A percentile compares a stretch with the other conserved stretches of the same genome.
These are phyloP conservation scores for Grigorovia humatica DNA, from an alignment of 805 yeast genomes.

Conservation along the genomic window DNA sequence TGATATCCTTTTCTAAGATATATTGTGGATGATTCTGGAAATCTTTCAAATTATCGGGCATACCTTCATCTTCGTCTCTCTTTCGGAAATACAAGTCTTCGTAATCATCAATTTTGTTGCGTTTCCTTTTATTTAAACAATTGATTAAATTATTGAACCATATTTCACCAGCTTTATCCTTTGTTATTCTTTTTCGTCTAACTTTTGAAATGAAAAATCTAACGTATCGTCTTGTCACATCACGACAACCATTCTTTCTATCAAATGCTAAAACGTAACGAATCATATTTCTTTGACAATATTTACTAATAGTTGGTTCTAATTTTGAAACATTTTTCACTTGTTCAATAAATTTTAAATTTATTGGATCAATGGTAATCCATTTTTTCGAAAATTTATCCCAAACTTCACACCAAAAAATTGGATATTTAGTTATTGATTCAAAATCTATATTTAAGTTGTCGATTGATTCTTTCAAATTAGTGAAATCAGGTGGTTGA, in stretches of 20 bases:
- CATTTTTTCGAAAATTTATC: slow-evolving; percentile 59
- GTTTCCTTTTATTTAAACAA: slow-evolving; percentile 19
- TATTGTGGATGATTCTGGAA: slow-evolving; percentile 81
- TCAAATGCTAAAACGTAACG: slow-evolving; percentile 76
- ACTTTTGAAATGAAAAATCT: slow-evolving; percentile 53
- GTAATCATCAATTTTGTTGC: slow-evolving; percentile 28
- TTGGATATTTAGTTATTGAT: slow-evolving; percentile 39
- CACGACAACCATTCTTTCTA: slow-evolving; percentile 51
- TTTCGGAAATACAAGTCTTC: slow-evolving; percentile 28
- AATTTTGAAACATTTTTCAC: slow-evolving; percentile 46
- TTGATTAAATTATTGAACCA: slow-evolving; percentile 49
- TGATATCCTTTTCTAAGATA: slow-evolving; percentile 66
- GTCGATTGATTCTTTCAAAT: slow-evolving; percentile 10
- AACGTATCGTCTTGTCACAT: slow-evolving; percentile 79
- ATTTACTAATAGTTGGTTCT: slow-evolving; percentile 46
- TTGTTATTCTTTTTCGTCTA: slow-evolving; percentile 59
- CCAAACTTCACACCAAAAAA: slow-evolving; percentile 95
- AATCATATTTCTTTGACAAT: slow-evolving; percentile 37
- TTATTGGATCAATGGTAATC: slow-evolving; percentile 80
- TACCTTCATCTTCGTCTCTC: slow-evolving; percentile 65
- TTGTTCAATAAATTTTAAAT: slow-evolving; percentile 51
- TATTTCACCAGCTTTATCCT: slow-evolving; percentile 40
- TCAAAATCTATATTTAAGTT: neutral
- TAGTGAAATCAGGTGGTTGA: slow-evolving; percentile 83
- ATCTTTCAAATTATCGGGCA: slow-evolving; percentile 77